phyloP scores from a whole-genome alignment of 1,139 yeast genomes.

The Suhomyces anneliseae region DNA sequence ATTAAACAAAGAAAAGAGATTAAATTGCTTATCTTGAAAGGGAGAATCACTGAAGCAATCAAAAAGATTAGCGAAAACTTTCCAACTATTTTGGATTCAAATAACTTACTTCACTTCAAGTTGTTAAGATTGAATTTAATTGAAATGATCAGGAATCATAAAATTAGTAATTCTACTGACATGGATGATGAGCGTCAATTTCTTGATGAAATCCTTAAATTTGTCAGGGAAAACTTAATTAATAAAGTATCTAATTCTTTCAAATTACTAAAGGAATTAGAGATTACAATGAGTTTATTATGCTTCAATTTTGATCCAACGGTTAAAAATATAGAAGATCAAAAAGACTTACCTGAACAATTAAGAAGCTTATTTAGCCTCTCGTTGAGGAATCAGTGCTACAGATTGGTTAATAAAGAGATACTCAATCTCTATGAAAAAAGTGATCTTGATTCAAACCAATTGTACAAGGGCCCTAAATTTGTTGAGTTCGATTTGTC shows the following conservation, averaged over 20 bases:
- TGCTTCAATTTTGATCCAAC: conserved; percentile 52
- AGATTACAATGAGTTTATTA: conserved; percentile 67
- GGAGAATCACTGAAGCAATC: conserved; percentile 51
- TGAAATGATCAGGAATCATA: conserved; percentile 61
- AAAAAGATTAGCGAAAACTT: conserved; percentile 45
- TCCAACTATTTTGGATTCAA: conserved; percentile 56
- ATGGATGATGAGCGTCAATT: conserved; percentile 43
- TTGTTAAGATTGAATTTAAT: conserved; percentile 58
- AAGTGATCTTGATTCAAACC: conserved; percentile 14
- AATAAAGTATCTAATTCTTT: conserved; percentile 54
- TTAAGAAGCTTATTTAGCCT: conserved; percentile 52
- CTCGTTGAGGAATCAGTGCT: conserved; percentile 56
- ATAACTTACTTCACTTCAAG: conserved; percentile 62
- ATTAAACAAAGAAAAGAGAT: conserved; percentile 50
- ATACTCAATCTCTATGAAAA: conserved; percentile 31
- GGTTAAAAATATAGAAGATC: conserved; percentile 32
- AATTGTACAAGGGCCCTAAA: conserved; percentile 19
- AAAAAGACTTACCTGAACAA: conserved; percentile 52
- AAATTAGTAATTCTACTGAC: conserved; percentile 19
- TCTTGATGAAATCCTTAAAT: conserved; percentile 54
- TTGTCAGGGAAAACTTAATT: conserved; percentile 62
- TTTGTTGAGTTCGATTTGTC: conserved; percentile 20
- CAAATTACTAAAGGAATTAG: conserved; percentile 59
- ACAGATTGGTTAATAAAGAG: conserved; percentile 57
- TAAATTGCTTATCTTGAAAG: conserved; percentile 48